Evolutionary conservation across 805 yeast genomes (phyloP).

Genomic region (Candida qinlingensis): DNA sequence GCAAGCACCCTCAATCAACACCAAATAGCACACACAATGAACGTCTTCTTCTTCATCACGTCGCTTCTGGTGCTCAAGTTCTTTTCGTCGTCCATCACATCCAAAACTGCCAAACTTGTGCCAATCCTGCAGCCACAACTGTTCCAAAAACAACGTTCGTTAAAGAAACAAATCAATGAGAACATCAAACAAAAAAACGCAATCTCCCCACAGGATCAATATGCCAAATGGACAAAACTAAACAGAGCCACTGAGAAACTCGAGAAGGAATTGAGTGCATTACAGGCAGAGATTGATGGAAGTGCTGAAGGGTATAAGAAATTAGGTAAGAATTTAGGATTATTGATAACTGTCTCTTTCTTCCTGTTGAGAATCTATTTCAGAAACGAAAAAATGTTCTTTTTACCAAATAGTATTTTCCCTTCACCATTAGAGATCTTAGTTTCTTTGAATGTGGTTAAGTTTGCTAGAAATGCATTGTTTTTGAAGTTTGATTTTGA

Average conservation of each 20-base stretch:
- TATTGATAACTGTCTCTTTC: background rate
- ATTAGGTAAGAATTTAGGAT: conserved; percentile 22
- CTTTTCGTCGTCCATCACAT: conserved; percentile 35
- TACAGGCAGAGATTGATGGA: conserved; percentile 97
- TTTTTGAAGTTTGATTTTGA: conserved; percentile 2
- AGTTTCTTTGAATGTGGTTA: conserved; percentile 36
- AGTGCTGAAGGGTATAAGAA: conserved; percentile 70
- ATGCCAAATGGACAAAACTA: conserved; percentile 92
- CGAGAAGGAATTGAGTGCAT: conserved; percentile 88
- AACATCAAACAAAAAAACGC: conserved; percentile 48
- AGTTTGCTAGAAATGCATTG: conserved; percentile 1
- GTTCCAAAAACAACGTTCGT: conserved; percentile 18
- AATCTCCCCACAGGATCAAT: conserved; percentile 86
- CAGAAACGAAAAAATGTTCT: conserved; percentile 50
- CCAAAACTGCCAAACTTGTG: conserved; percentile 25
- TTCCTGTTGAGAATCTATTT: conserved; percentile 40
- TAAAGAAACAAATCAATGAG: conserved; percentile 40
- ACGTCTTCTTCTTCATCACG: background rate
- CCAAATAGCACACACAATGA: conserved; percentile 3
- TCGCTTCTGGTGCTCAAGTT: conserved; percentile 10
- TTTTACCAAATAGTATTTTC: conserved; percentile 51
- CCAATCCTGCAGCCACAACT: conserved; percentile 29
- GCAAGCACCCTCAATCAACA: background rate
- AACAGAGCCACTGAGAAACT: conserved; percentile 73
- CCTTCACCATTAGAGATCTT: conserved; percentile 52